Evolutionary conservation across 2,329 filamentous ascomycete species (phyloP).

Genomic region (Trichoderma pleuroti): DNA sequence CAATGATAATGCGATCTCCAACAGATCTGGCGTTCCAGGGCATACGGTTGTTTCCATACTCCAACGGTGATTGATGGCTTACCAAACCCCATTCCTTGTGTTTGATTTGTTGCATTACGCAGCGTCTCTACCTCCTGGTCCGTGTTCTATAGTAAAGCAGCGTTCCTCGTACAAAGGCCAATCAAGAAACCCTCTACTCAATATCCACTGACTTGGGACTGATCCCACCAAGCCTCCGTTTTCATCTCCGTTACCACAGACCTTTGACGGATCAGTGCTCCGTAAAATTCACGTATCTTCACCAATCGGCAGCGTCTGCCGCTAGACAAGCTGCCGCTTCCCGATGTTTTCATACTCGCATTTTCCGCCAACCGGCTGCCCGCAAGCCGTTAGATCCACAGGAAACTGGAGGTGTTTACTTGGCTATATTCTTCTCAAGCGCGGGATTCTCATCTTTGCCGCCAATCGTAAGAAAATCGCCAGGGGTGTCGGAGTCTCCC

Average conservation of each 20-base stretch:
- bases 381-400: neutral
- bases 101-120: neutral
- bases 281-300: neutral
- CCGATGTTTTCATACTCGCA: neutral
- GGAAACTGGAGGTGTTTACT: neutral
- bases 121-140: neutral
- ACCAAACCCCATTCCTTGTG: neutral
- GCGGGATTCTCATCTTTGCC: neutral
- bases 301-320: neutral
- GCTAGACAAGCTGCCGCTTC: neutral
- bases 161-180: neutral
- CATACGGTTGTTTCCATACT: neutral
- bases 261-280: neutral
- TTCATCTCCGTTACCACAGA: neutral
- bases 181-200: neutral
- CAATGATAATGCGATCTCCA: neutral
- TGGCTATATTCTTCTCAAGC: neutral
- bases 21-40: neutral
- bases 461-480: neutral
- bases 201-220: too few species aligned
- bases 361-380: neutral
- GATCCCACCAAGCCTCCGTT: neutral
- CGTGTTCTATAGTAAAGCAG: neutral
- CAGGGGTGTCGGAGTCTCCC: neutral
- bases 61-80: neutral